Base-by-base conservation (phyloP, 2,329 filamentous ascomycete species). In the Gremmenia infestans region DNA sequence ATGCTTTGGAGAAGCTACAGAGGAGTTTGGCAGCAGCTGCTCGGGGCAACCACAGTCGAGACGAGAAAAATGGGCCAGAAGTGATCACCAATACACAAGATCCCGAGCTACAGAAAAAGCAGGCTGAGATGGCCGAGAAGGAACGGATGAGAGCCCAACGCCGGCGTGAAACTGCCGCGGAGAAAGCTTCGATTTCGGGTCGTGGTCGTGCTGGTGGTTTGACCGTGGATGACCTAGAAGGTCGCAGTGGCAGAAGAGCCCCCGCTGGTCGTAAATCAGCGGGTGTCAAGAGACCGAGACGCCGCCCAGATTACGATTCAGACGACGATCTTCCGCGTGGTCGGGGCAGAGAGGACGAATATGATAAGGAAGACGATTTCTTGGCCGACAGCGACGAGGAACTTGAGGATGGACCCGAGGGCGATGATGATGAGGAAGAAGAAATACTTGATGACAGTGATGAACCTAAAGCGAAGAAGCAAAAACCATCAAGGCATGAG, bases 321-420 rank as follows among this genome's bases (percentile, higher is more conserved):
- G 89, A 91, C 64, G 87, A 90, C 63, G 87, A 89, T 57, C 76
- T 85, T 37, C 82, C 83, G 15, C 79, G 83, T 76, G 47, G 67
- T 19, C 55, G 65, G 48, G 79, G 79, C 35, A 81, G 82, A 52
- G 80, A 86, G 57, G 87, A 92, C 61, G 87, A 90, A 63, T 93
- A 93, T 68, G 88, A 92, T 60, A 80, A 87, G 68, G 87, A 87
- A 36, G 89, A 93, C 66, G 89, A 87, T 55, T 93, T 93, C 68
- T 81, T 93, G 54, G 89, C 87, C 3, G 78, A 78, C 3, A 91
- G 86, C 65, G 88, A 91, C 62, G 87, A 90, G 56, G 89, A 91
- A 43, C 70, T 72, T 43, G 82, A 81, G 42, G 73, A 77, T 56
- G 82, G 80, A 35, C 82, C 77, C 3, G 83, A 79, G 1, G 85